Percentiles rank a stretch among this genome's conserved stretches.
Evolutionary conservation across 108 stramenopile species (phyloP).

Genomic region (Epithemia pelagica): DNA sequence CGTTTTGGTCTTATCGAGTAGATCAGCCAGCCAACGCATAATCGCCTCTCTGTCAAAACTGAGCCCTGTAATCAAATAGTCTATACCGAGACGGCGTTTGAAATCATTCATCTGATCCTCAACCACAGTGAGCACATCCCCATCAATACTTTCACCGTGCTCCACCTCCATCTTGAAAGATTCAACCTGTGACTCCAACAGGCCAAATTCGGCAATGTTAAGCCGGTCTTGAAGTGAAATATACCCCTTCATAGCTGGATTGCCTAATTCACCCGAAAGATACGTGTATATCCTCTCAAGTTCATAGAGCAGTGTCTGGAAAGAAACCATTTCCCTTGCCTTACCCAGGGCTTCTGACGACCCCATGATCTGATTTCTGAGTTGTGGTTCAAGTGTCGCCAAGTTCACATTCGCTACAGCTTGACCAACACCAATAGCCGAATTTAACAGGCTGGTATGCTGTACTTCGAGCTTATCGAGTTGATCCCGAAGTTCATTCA

Average conservation of each 20-base stretch:
- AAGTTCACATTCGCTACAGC: slow-evolving; percentile 79
- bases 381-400: slow-evolving; percentile 53
- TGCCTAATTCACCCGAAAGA: slow-evolving; percentile 78
- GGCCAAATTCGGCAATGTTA: slow-evolving; percentile 94
- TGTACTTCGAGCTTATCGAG: slow-evolving; percentile 45
- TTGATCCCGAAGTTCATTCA: slow-evolving; percentile 33
- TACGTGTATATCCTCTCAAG: slow-evolving; percentile 88
- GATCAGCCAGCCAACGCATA: slow-evolving; percentile 47
- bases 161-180: slow-evolving; percentile 63
- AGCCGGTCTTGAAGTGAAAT: slow-evolving; percentile 86
- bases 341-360: slow-evolving; percentile 58
- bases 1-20: slow-evolving; percentile 54
- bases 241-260: slow-evolving; percentile 66
- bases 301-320: slow-evolving; percentile 79
- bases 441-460: slow-evolving; percentile 58
- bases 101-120: slow-evolving; percentile 81
- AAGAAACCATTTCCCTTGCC: slow-evolving; percentile 58
- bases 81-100: slow-evolving; percentile 88
- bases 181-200: slow-evolving; percentile 87
- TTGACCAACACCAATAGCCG: slow-evolving; percentile 63
- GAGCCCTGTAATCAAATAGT: slow-evolving; percentile 76
- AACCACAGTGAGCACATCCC: slow-evolving; percentile 72
- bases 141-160: slow-evolving; percentile 49
- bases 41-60: slow-evolving; percentile 73
- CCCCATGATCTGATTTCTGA: slow-evolving; percentile 57